phyloP scores from a whole-genome alignment of 2,329 filamentous ascomycete genomes.

The Cladophialophora exuberans region DNA sequence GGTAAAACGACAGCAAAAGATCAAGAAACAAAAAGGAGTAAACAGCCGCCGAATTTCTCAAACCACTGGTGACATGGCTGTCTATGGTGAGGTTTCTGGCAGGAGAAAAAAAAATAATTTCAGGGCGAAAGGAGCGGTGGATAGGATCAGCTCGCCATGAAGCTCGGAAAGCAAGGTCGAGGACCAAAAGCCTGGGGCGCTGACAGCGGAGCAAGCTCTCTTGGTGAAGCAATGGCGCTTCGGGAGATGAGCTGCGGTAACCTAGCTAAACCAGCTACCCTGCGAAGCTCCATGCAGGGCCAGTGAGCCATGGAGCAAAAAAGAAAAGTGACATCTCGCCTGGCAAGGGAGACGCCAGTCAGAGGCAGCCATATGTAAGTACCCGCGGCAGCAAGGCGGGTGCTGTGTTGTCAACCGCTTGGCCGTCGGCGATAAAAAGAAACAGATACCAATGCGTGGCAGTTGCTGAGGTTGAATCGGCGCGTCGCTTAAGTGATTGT shows the following conservation, averaged over 20 bases:
- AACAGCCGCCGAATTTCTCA: not conserved
- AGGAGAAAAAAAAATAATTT: too few species aligned
- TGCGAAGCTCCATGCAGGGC: constrained; percentile 7
- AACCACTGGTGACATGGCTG: too few species aligned
- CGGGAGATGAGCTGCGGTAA: constrained; percentile 1
- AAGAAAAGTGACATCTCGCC: not conserved
- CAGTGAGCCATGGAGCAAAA: not conserved
- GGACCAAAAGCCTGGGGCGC: not conserved
- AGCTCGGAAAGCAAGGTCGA: not conserved
- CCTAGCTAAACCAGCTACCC: too few species aligned
- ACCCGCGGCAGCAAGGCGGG: too few species aligned
- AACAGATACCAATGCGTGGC: too few species aligned
- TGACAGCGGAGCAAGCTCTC: constrained; percentile 6
- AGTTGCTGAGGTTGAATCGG: constrained; percentile 9
- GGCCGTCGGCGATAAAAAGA: too few species aligned
- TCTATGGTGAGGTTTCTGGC: too few species aligned
- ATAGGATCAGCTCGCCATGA: constrained; percentile 10
- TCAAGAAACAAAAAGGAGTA: not conserved
- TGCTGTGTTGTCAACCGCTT: constrained; percentile 26
- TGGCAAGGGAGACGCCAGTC: constrained; percentile 14
- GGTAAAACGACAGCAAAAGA: not conserved
- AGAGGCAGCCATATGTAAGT: constrained; percentile 9
- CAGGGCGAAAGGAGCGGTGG: constrained; percentile 23
- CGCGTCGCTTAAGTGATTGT: too few species aligned
- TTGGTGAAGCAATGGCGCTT: constrained; percentile 3